Evolutionary conservation across 257 asterid species (phyloP).

Genomic region (Nicotiana tomentosiformis): DNA sequence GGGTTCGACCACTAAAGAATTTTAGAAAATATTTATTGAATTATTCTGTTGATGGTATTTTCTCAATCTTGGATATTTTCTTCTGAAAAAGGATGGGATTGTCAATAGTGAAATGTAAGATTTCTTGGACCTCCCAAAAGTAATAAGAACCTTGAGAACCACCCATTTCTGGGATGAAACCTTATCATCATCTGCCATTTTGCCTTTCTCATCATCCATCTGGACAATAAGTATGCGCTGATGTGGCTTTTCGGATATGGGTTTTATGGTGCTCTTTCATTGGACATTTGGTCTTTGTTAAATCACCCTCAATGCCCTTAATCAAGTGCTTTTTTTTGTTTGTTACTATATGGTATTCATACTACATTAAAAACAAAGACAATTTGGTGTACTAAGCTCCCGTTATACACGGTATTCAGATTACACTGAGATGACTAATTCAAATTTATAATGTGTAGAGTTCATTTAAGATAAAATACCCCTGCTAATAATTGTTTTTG

Average conservation of each 20-base stretch:
- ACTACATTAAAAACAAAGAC: no score
- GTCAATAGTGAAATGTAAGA: background rate
- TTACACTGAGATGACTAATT: no score
- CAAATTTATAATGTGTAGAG: no score
- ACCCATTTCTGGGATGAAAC: constrained; percentile 9
- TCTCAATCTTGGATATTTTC: background rate
- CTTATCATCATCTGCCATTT: background rate
- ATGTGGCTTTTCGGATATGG: constrained; percentile 9
- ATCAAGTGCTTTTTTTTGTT: no score
- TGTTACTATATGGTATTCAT: no score
- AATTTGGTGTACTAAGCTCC: no score
- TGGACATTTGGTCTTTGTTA: background rate
- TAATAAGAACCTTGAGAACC: background rate
- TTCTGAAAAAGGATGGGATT: background rate
- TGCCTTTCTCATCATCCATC: background rate
- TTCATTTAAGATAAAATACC: no score
- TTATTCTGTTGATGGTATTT: background rate
- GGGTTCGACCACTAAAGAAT: no score
- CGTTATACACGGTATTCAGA: no score
- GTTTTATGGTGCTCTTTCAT: constrained; percentile 8
- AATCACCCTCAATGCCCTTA: background rate
- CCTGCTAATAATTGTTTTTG: no score
- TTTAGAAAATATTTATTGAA: background rate
- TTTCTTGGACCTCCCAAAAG: background rate
- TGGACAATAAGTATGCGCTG: background rate